phyloP scores from a whole-genome alignment of 2,329 filamentous ascomycete genomes.

The Aspergillus unguis region DNA sequence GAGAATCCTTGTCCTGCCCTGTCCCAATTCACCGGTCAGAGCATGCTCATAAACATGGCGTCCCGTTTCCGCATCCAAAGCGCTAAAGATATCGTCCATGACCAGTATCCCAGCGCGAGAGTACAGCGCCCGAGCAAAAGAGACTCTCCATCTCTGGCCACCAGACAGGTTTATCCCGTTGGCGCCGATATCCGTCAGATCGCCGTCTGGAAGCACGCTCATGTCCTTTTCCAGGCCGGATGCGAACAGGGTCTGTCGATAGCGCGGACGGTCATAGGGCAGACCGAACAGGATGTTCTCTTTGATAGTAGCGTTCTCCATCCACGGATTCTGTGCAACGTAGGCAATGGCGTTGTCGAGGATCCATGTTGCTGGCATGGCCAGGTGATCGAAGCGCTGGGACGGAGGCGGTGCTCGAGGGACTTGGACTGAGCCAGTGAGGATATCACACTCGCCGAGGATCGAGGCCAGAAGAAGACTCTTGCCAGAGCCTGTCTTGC shows the following conservation, averaged over 20 bases:
- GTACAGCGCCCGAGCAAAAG: conserved; percentile 75
- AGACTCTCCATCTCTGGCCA: conserved; percentile 79
- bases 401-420: conserved; percentile 48
- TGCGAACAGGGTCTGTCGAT: conserved; percentile 65
- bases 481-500: conserved; percentile 74
- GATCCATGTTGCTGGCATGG: conserved; percentile 64
- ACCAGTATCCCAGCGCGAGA: conserved; percentile 72
- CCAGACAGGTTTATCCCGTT: conserved; percentile 83
- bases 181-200: conserved; percentile 75
- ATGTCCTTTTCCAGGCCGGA: conserved; percentile 75
- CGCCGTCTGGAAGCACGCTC: conserved; percentile 71
- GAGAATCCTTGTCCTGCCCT: conserved; percentile 69
- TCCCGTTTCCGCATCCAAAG: conserved; percentile 77
- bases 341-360: conserved; percentile 68
- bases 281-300: conserved; percentile 78
- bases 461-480: conserved; percentile 70
- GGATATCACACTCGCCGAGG: conserved; percentile 68
- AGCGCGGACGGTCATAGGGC: conserved; percentile 66
- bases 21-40: conserved; percentile 66
- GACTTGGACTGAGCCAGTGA: conserved; percentile 58
- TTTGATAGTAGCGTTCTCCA: conserved; percentile 74
- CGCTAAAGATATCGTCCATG: conserved; percentile 78
- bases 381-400: conserved; percentile 63
- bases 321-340: conserved; percentile 78
- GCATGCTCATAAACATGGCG: conserved; percentile 75